These are phyloP conservation scores for Rhizopus stolonifer DNA, from an alignment of 371 early-diverging fungal genomes.

Conservation along the genomic window DNA sequence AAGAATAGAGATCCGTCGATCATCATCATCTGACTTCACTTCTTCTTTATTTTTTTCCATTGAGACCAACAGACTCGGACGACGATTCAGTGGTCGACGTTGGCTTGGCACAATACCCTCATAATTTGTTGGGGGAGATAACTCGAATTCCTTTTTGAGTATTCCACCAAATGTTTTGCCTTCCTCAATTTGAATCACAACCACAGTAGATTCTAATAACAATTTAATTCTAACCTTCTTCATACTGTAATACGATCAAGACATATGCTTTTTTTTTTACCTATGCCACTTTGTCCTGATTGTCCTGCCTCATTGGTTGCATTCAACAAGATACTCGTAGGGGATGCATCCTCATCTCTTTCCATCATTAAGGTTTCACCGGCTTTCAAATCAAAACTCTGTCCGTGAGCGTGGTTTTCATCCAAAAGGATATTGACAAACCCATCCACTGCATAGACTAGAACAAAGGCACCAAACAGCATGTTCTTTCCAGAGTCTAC, in stretches of 20 bases:
- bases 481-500: slow-evolving; percentile 41
- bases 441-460: slow-evolving; percentile 59
- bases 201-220: slow-evolving; percentile 26
- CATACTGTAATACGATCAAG: no score
- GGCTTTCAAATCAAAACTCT: slow-evolving; percentile 20
- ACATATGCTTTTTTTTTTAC: slow-evolving; percentile 8
- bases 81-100: slow-evolving; percentile 13
- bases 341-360: slow-evolving; percentile 54
- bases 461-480: slow-evolving; percentile 49
- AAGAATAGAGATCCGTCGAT: neutral
- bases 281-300: neutral
- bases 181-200: slow-evolving; percentile 29
- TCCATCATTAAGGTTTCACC: slow-evolving; percentile 58
- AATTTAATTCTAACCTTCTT: no score
- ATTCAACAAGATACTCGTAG: slow-evolving; percentile 42
- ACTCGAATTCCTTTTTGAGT: neutral
- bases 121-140: neutral
- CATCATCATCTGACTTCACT: neutral
- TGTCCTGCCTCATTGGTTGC: slow-evolving; percentile 9
- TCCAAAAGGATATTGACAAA: slow-evolving; percentile 39
- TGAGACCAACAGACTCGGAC: slow-evolving; percentile 17
- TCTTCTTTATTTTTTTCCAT: slow-evolving; percentile 1
- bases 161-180: slow-evolving; percentile 25
- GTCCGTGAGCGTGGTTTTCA: slow-evolving; percentile 21
- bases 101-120: slow-evolving; percentile 23